phyloP scores from a whole-genome alignment of 2,329 filamentous ascomycete species.

The Claviceps citrina region DNA sequence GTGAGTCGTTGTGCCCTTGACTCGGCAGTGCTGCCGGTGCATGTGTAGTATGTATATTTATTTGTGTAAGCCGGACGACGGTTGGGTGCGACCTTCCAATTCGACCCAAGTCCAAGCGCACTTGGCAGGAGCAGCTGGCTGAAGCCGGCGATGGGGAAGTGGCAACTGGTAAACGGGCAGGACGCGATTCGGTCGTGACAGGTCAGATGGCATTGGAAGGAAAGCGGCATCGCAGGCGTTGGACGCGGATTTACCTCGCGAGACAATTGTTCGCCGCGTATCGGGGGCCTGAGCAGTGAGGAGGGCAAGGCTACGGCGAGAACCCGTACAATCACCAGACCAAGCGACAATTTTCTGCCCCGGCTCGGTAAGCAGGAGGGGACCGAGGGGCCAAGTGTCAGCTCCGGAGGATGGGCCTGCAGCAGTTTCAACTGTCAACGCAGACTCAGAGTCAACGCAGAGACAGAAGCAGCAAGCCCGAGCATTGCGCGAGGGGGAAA shows the following conservation, averaged over 20 bases:
- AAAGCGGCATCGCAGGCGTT: not conserved
- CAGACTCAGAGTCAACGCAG: not conserved
- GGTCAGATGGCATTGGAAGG: constrained; percentile 1
- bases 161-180: not conserved
- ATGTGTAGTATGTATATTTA: not conserved
- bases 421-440: not conserved
- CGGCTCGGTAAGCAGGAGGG: not conserved
- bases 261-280: not conserved
- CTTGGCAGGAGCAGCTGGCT: not conserved
- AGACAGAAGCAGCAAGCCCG: not conserved
- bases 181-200: not conserved
- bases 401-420: not conserved
- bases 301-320: not conserved
- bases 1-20: not conserved
- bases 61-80: not conserved
- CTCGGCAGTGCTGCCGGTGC: not conserved
- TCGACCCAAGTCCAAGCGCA: not conserved
- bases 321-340: constrained; percentile 1
- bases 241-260: not conserved
- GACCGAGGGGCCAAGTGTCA: not conserved
- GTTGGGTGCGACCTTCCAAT: not conserved
- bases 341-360: not conserved
- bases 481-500: not conserved
- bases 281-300: not conserved
- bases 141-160: not conserved